Evolutionary conservation across 225 moss, liverwort and hornwort species (phyloP).

Genomic region (Thuidium tamariscinum): DNA sequence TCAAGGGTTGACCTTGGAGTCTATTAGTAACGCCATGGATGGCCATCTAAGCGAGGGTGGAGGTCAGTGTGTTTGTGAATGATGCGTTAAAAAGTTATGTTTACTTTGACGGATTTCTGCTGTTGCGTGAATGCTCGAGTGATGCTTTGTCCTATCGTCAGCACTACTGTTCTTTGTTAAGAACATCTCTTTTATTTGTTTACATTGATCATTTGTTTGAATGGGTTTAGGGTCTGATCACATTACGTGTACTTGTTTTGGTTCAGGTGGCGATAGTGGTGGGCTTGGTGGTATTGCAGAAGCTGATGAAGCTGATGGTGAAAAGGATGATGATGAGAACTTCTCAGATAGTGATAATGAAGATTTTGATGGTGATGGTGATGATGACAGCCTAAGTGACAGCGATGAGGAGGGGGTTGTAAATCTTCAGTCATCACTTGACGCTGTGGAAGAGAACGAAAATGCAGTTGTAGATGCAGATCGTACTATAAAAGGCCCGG

Average conservation of each 20-base stretch:
- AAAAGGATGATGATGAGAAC: constrained; percentile 22
- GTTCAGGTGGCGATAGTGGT: constrained; percentile 14
- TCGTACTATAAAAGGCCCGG: neutral
- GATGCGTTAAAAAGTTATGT: neutral
- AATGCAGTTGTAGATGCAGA: neutral
- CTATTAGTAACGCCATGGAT: constrained; percentile 75
- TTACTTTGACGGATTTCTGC: neutral
- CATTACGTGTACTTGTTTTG: neutral
- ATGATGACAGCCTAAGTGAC: constrained; percentile 34
- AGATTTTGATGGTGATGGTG: constrained; percentile 35
- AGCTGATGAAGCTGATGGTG: constrained; percentile 40
- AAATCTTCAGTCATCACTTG: constrained; percentile 50
- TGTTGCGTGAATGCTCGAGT: neutral
- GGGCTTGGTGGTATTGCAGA: constrained; percentile 30
- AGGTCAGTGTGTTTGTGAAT: constrained; percentile 12
- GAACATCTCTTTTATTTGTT: neutral
- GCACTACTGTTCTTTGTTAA: neutral
- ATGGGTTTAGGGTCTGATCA: neutral
- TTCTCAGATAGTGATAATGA: constrained; percentile 57
- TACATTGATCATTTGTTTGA: neutral
- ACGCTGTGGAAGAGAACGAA: constrained; percentile 5
- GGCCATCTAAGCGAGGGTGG: constrained; percentile 28
- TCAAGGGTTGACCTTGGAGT: constrained; percentile 64
- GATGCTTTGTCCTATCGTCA: neutral
- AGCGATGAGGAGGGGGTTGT: constrained; percentile 55